Percentiles rank a stretch among this genome's conserved stretches.
Evolutionary conservation across 169 alveolate species (phyloP).

Genomic region (Cyclospora cayetanensis): DNA sequence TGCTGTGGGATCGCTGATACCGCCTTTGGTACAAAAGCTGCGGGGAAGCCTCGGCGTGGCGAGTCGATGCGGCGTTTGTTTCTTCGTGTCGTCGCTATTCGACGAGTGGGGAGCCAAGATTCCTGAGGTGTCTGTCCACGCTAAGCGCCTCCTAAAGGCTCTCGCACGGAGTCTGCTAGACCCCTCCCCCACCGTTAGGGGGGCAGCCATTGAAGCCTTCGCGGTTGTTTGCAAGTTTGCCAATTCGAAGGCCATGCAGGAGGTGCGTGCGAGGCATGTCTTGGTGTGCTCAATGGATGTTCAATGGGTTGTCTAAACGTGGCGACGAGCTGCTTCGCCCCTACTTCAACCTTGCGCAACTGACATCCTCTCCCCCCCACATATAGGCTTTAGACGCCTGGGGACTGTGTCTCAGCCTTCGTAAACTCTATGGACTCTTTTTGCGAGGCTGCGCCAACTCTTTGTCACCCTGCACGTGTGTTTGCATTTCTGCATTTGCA

Average conservation of each 20-base stretch:
- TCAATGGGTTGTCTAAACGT: no score
- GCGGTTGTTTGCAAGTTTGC: slow-evolving; percentile 57
- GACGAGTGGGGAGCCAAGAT: slow-evolving; percentile 59
- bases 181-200: slow-evolving; percentile 60
- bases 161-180: slow-evolving; percentile 63
- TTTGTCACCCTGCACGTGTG: no score
- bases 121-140: slow-evolving; percentile 33
- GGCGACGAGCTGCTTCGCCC: no score
- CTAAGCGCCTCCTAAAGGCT: slow-evolving; percentile 57
- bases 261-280: no score
- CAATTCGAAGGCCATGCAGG: slow-evolving; percentile 13
- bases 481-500: no score
- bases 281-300: no score
- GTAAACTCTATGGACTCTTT: no score
- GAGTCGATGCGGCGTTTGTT: slow-evolving; percentile 69
- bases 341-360: no score
- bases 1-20: slow-evolving; percentile 49
- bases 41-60: slow-evolving; percentile 67
- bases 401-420: no score
- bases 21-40: slow-evolving; percentile 60
- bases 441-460: no score
- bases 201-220: slow-evolving; percentile 68
- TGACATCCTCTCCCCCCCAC: no score
- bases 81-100: slow-evolving; percentile 58
- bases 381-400: no score